phyloP scores from a whole-genome alignment of 768 basidiomycete genomes.

The Daedaleopsis sinensis region DNA sequence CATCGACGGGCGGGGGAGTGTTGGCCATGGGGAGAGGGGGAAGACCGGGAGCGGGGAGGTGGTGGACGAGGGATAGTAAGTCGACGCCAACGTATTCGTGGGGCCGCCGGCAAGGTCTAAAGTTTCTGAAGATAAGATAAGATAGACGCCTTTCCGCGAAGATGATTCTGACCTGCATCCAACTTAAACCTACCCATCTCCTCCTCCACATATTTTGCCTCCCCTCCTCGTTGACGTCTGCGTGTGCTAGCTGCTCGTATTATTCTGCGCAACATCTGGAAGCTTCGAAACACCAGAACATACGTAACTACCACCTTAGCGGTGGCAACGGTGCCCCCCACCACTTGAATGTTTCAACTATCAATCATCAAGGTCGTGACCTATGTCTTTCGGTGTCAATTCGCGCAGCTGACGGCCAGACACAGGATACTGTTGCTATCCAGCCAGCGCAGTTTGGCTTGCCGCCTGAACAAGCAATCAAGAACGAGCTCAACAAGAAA shows the following conservation, averaged over 20 bases:
- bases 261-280: too few species aligned
- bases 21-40: conserved; percentile 22
- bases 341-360: conserved; percentile 38
- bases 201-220: too few species aligned
- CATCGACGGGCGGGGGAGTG: conserved; percentile 29
- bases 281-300: too few species aligned
- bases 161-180: not conserved
- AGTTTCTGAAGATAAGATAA: conserved; percentile 29
- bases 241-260: too few species aligned
- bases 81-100: conserved; percentile 2
- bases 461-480: conserved; percentile 78
- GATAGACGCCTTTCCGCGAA: conserved; percentile 3
- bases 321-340: too few species aligned
- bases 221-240: too few species aligned
- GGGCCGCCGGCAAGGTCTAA: conserved; percentile 7
- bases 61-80: conserved; percentile 14
- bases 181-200: not conserved
- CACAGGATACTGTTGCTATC: conserved; percentile 89
- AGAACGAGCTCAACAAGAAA: conserved; percentile 89
- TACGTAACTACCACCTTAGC: too few species aligned
- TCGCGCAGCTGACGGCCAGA: not conserved
- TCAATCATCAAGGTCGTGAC: conserved; percentile 36
- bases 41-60: not conserved
- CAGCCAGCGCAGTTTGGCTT: conserved; percentile 84
- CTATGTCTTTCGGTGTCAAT: not conserved